Base-by-base conservation (phyloP, 345 rosid genomes). In the Arabis alpina region DNA sequence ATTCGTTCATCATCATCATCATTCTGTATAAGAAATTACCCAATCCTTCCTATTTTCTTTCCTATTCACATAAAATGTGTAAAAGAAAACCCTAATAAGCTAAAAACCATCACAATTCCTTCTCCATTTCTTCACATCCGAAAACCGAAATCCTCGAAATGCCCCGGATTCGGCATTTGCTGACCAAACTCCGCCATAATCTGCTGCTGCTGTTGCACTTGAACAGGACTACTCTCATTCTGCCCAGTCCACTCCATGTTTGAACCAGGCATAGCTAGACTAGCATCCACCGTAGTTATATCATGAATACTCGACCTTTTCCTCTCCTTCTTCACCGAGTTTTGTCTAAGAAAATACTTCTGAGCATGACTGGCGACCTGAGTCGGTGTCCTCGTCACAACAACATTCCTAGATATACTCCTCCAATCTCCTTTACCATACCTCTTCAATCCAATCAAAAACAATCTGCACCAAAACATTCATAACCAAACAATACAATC, bases 361-460 rank as follows among this genome's bases (percentile, higher is more conserved):
- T 92, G 98, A n/a, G 98, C 98, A 59, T 91, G 97, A 70, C 96
- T 91, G 0, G 97, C 95, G 0, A 91, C 97, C 77, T 91, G 95
- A 0, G 95, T 91, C 8, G 97, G 96, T 4, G 96, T 91, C 65
- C 96, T 86, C 2, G 96, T 83, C 50, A 80, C 85, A 66, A 92
- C 97, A 60, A 86, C 84, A 64, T 89, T 87, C 78, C 97, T 86
- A 1, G 96, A 85, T 42, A 92, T 92, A 76, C 93, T 92, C 68
- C 96, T 88, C 96, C 96, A 91, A 65, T 91, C 97, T 13, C 96
- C 97, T 55, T 86, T 89, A 0, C 97, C 97, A 25, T 71, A 87
- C 64, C 70, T 78, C n/a, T 57, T 55, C 30, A 91, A 73, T 8
- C 97, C 97, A 1, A 82, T 67, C 79, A 89, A 68, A 78, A 91